A percentile compares a stretch with the other conserved stretches of the same genome.
Conservation (phyloP, 371 early-diverging fungal genomes). For the Mucor racemosus region DNA sequence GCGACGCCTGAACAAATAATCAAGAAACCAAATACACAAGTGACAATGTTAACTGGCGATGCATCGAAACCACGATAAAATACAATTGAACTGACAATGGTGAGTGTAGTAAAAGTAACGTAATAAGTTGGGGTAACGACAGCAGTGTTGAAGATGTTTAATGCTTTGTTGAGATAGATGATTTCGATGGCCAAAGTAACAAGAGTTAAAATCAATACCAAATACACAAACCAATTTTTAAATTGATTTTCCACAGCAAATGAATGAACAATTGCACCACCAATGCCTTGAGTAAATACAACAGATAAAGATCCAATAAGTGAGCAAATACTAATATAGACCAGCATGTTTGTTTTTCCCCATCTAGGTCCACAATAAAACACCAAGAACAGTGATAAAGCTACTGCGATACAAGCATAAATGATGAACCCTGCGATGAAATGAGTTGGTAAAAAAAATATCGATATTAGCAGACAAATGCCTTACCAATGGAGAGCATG, state of each 20-base stretch:
- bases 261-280: constrained; percentile 88
- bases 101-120: constrained; percentile 91
- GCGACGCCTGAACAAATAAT: constrained; percentile 74
- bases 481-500: constrained; percentile 73
- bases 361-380: constrained; percentile 82
- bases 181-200: constrained; percentile 88
- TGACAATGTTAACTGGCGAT: constrained; percentile 74
- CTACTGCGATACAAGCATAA: constrained; percentile 73
- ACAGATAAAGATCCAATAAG: constrained; percentile 91
- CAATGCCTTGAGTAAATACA: constrained; percentile 90
- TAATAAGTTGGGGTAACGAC: constrained; percentile 93
- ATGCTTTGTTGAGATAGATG: constrained; percentile 96
- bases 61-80: constrained; percentile 89
- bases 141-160: constrained; percentile 92
- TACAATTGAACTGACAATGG: constrained; percentile 87
- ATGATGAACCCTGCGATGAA: constrained; percentile 71
- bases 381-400: constrained; percentile 63
- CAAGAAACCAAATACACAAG: constrained; percentile 89
- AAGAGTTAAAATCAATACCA: constrained; percentile 74
- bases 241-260: constrained; percentile 88
- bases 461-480: neutral
- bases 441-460: neutral
- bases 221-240: constrained; percentile 83
- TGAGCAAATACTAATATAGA: constrained; percentile 88
- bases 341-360: constrained; percentile 85